phyloP scores from a whole-genome alignment of 202 grass and related monocot genomes.

The Dendrocalamus latiflorus region DNA sequence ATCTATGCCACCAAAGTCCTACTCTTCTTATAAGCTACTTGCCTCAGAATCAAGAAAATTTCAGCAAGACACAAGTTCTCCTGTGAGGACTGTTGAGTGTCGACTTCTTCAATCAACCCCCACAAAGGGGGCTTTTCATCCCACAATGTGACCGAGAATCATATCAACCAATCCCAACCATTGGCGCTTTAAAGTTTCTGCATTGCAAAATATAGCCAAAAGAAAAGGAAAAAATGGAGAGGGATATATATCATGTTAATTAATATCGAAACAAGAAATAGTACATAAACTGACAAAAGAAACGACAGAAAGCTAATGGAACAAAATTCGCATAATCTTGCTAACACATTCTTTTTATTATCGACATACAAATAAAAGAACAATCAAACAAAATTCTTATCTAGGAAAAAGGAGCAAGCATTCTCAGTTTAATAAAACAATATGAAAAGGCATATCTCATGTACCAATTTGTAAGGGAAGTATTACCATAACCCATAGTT shows the following conservation, averaged over 20 bases:
- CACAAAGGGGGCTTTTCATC: no score
- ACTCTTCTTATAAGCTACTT: constrained; percentile 40
- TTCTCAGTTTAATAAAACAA: neutral
- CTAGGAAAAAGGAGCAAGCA: neutral
- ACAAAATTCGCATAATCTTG: neutral
- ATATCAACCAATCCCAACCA: constrained; percentile 45
- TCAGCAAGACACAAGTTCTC: constrained; percentile 17
- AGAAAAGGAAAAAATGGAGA: neutral
- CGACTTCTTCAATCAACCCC: no score
- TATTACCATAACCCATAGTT: neutral
- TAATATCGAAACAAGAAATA: constrained; percentile 11
- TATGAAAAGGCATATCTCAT: neutral
- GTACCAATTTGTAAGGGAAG: neutral
- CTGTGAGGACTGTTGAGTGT: neutral
- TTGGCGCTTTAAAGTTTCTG: constrained; percentile 30
- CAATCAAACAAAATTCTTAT: neutral
- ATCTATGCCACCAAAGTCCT: constrained; percentile 27
- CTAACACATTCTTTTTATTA: neutral
- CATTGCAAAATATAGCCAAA: constrained; percentile 1
- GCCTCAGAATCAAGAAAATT: constrained; percentile 24
- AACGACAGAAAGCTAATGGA: neutral
- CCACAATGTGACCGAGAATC: neutral
- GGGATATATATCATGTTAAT: constrained; percentile 2
- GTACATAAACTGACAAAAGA: neutral
- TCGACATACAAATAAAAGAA: neutral